Evolutionary conservation across 2,329 filamentous ascomycete species (phyloP).

Genomic region (Lachnum nothofagi): DNA sequence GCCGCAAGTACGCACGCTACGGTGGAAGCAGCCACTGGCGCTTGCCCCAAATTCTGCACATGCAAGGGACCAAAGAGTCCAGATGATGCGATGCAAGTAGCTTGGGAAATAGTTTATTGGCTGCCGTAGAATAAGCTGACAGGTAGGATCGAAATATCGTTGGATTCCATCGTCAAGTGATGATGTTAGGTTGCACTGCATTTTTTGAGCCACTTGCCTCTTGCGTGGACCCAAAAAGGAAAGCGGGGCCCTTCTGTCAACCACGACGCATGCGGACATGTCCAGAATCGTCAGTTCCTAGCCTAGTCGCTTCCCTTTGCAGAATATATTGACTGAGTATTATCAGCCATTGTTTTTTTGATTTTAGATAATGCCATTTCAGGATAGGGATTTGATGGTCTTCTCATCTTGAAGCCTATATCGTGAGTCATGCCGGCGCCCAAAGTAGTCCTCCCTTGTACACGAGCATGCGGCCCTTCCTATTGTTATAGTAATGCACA

Average conservation of each 20-base stretch:
- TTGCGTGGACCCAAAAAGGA: not conserved
- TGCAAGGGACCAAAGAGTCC: conserved; percentile 17
- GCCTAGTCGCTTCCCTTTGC: no score
- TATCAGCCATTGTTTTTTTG: no score
- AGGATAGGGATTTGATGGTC: no score
- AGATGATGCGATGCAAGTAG: conserved; percentile 14
- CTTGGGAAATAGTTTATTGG: not conserved
- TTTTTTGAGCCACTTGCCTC: not conserved
- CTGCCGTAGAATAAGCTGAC: conserved; percentile 2
- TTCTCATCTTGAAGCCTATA: no score
- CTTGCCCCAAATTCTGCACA: conserved; percentile 9
- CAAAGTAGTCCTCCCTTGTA: no score
- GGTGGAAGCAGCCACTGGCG: not conserved
- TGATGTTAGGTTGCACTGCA: not conserved
- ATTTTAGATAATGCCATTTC: no score
- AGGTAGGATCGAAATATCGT: conserved; percentile 4
- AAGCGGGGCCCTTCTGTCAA: not conserved
- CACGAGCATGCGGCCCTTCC: no score
- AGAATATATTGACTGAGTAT: no score
- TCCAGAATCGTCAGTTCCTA: no score
- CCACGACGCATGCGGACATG: no score
- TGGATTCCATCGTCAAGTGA: not conserved
- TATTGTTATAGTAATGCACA: no score
- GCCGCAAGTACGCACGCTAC: not conserved
- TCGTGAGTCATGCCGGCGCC: no score